Conservation (phyloP, 345 rosid species). For the Firmiana major region DNA sequence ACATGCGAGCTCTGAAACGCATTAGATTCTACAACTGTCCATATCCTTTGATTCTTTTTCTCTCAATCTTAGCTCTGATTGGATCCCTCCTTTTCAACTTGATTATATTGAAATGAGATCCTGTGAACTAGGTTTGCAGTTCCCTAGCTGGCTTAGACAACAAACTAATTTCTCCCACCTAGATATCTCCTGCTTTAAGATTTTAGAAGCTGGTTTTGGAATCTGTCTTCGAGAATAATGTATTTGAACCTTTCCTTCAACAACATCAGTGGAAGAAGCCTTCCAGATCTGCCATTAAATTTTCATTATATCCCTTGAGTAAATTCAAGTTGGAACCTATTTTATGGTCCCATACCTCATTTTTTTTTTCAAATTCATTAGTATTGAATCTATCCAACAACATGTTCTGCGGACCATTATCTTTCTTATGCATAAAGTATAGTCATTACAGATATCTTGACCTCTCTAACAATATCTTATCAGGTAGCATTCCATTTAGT, state of each 20-base stretch:
- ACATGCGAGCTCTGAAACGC: background rate
- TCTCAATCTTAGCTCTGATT: slow-evolving; percentile 1
- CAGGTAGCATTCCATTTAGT: background rate
- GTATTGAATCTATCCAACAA: background rate
- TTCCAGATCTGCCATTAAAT: background rate
- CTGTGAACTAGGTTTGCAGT: background rate
- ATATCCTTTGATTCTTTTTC: background rate
- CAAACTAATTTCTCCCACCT: slow-evolving; percentile 4
- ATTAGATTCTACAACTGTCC: background rate
- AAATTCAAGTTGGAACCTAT: slow-evolving; percentile 2
- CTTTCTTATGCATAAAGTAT: background rate
- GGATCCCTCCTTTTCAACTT: slow-evolving; percentile 7
- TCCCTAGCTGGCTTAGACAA: slow-evolving; percentile 11
- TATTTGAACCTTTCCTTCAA: slow-evolving; percentile 12
- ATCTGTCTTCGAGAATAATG: background rate
- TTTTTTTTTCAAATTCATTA: background rate
- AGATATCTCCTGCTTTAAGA: slow-evolving; percentile 2
- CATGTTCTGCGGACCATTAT: background rate
- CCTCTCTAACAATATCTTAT: background rate
- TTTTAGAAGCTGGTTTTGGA: slow-evolving; percentile 14
- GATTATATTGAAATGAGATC: background rate
- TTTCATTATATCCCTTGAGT: background rate
- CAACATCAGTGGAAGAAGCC: background rate
- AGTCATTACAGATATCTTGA: no score
- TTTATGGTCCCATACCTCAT: slow-evolving; percentile 4